Conservation (phyloP, 306 rosid species). For the Phaseolus lunatus region DNA sequence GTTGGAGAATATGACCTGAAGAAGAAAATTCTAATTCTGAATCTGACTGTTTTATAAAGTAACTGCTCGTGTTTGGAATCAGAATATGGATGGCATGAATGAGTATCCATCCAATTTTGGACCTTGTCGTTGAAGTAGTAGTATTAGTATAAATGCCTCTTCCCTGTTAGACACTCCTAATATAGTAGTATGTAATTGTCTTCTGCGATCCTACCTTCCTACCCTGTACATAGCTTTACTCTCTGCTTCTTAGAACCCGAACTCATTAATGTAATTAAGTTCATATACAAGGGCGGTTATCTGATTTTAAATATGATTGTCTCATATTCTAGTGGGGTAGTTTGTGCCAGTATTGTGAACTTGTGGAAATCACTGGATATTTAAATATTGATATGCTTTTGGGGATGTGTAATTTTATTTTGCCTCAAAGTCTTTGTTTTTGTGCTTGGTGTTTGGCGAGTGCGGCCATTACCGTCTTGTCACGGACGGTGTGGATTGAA, state of each 20-base stretch:
- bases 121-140: conserved; percentile 56
- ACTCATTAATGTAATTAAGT: conserved; percentile 59
- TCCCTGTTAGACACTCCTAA: conserved; percentile 41
- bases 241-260: conserved; percentile 14
- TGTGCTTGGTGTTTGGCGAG: neutral
- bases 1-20: conserved; percentile 52
- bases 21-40: conserved; percentile 49
- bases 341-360: conserved; percentile 29
- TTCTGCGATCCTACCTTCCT: conserved; percentile 46
- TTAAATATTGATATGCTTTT: conserved; percentile 37
- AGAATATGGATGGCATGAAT: conserved; percentile 52
- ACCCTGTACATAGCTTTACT: conserved; percentile 57
- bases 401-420: conserved; percentile 20
- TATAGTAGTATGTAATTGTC: conserved; percentile 44
- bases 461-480: neutral
- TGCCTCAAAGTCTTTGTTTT: neutral
- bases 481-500: conserved; percentile 37
- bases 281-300: conserved; percentile 45
- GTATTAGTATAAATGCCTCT: conserved; percentile 46
- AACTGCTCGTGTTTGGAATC: conserved; percentile 43
- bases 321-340: conserved; percentile 31
- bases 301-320: conserved; percentile 37
- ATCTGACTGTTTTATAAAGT: conserved; percentile 38
- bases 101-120: conserved; percentile 59
- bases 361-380: conserved; percentile 37